Conservation (phyloP, 345 rosid species). For the Psidium friedrichsthalianum region DNA sequence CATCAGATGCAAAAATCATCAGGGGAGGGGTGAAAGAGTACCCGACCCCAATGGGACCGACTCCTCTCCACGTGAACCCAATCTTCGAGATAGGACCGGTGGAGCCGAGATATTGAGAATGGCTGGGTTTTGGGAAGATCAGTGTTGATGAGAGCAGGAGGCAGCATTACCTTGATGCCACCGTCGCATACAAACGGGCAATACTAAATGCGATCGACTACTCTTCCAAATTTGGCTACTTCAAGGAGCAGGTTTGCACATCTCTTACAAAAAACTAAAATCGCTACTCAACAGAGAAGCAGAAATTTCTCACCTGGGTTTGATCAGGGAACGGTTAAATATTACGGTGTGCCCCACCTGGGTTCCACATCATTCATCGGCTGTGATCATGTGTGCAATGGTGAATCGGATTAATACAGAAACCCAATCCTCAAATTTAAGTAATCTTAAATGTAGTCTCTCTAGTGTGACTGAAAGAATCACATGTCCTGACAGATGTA, state of each 20-base stretch:
- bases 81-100: conserved; percentile 88
- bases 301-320: neutral
- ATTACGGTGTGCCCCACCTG: fast-evolving
- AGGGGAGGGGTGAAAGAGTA: conserved; percentile 82
- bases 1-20: conserved; percentile 68
- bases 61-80: conserved; percentile 81
- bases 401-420: neutral
- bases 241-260: conserved; percentile 69
- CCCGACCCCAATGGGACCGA: conserved; percentile 96
- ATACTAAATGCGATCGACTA: conserved; percentile 88
- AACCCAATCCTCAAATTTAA: neutral
- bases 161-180: conserved; percentile 84
- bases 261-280: neutral
- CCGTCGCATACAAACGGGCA: conserved; percentile 79
- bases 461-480: neutral
- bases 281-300: neutral
- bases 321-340: neutral
- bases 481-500: conserved; percentile 33
- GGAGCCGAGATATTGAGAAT: conserved; percentile 89
- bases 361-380: neutral
- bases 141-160: conserved; percentile 80
- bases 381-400: neutral
- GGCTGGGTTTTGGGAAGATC: conserved; percentile 92
- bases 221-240: conserved; percentile 83
- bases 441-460: neutral